Evolutionary conservation across 2,329 filamentous ascomycete genomes (phyloP).

Genomic region (Aureobasidium subglaciale): DNA sequence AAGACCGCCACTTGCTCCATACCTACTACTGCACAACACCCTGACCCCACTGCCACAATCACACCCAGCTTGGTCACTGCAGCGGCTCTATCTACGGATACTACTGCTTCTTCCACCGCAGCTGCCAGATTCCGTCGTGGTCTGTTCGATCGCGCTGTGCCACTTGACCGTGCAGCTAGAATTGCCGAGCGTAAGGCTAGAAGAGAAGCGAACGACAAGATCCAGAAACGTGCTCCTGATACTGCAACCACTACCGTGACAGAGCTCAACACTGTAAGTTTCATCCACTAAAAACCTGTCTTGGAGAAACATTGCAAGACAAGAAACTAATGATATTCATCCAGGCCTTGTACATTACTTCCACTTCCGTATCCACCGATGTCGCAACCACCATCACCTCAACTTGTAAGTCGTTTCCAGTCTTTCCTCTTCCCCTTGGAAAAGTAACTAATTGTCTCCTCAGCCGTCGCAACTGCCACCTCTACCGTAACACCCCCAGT

Average conservation of each 20-base stretch:
- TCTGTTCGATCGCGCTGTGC: slow-evolving; percentile 14
- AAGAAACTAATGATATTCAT: too few relatives aligned
- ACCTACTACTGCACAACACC: slow-evolving; percentile 20
- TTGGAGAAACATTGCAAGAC: too few relatives aligned
- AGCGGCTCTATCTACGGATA: slow-evolving; percentile 16
- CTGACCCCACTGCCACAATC: slow-evolving; percentile 26
- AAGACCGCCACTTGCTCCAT: slow-evolving; percentile 28
- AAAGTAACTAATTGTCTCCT: background rate
- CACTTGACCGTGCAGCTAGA: slow-evolving; percentile 18
- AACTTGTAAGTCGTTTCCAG: background rate
- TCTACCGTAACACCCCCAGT: slow-evolving; percentile 1
- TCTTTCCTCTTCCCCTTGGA: background rate
- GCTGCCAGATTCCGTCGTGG: slow-evolving; percentile 19
- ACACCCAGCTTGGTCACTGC: slow-evolving; percentile 23
- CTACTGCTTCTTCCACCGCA: slow-evolving; percentile 20
- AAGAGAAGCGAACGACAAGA: slow-evolving; percentile 17
- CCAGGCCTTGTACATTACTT: slow-evolving; percentile 20
- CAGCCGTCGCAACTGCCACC: background rate
- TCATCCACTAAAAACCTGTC: too few relatives aligned
- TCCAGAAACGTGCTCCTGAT: slow-evolving; percentile 29
- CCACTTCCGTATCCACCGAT: slow-evolving; percentile 13
- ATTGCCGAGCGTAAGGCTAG: slow-evolving; percentile 24
- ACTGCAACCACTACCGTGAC: slow-evolving; percentile 28
- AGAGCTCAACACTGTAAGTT: slow-evolving; percentile 21
- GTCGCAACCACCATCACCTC: slow-evolving; percentile 13